A percentile compares a stretch with the other conserved stretches of the same genome.
Conservation (phyloP, 2,329 filamentous ascomycete genomes). For the Aureobasidium sp. region DNA sequence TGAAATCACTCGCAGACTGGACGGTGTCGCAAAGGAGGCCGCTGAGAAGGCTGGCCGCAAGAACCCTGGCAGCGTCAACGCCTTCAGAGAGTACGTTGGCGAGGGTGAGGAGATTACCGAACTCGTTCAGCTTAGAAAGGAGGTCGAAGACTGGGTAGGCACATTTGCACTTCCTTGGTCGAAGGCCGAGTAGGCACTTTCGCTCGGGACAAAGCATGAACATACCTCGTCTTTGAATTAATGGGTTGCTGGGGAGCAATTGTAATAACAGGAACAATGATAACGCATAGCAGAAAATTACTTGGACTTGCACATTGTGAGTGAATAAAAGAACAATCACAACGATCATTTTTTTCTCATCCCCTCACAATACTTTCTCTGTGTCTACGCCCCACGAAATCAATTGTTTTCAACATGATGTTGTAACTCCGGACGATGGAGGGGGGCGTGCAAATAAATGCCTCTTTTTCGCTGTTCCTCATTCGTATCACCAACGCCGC, state of each 20-base stretch:
- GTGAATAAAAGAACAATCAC: neutral
- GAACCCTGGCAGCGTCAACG: constrained; percentile 54
- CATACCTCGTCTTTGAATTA: neutral
- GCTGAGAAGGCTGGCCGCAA: constrained; percentile 60
- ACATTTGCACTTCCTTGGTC: constrained; percentile 61
- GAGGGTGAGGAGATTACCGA: constrained; percentile 60
- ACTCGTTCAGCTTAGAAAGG: constrained; percentile 62
- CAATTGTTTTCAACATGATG: neutral
- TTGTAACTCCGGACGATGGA: neutral
- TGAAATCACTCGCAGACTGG: constrained; percentile 65
- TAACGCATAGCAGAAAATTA: neutral
- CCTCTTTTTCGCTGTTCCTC: neutral
- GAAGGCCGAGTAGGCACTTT: no score
- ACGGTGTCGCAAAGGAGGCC: constrained; percentile 62
- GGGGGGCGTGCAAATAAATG: neutral
- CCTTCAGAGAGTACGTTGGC: constrained; percentile 60
- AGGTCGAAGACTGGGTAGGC: constrained; percentile 71
- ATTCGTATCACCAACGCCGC: neutral
- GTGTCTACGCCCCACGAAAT: no score
- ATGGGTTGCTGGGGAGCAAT: neutral
- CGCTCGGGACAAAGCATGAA: constrained; percentile 30
- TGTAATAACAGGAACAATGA: constrained; percentile 10
- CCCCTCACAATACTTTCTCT: neutral
- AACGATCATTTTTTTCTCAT: neutral
- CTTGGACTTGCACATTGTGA: neutral